A percentile compares a stretch with the other conserved stretches of the same genome.
phyloP scores from a whole-genome alignment of 495 filamentous ascomycete genomes.

The Penicillium verhagenii region DNA sequence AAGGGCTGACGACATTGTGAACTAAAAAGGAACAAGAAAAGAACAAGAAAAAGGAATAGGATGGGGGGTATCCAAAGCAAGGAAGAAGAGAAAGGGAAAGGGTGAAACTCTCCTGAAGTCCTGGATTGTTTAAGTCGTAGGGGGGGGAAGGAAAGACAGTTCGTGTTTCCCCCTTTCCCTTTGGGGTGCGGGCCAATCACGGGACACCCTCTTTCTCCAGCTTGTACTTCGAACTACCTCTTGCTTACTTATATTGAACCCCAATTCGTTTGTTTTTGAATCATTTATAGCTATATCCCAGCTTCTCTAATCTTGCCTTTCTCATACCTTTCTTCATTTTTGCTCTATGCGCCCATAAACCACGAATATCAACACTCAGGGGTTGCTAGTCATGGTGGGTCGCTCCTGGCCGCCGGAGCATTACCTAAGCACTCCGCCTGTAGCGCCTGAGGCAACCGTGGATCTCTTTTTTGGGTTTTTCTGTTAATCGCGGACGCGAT shows the following conservation, averaged over 20 bases:
- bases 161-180: slow-evolving; percentile 35
- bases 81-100: slow-evolving; percentile 17
- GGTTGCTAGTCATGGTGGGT: slow-evolving; percentile 31
- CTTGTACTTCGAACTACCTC: background rate
- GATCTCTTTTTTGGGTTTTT: background rate
- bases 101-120: slow-evolving; percentile 23
- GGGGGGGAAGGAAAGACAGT: slow-evolving; percentile 28
- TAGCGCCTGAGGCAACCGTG: slow-evolving; percentile 18
- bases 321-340: background rate
- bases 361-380: slow-evolving; percentile 22
- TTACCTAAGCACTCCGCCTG: slow-evolving; percentile 19
- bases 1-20: slow-evolving; percentile 60
- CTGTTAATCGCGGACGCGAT: background rate
- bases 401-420: slow-evolving; percentile 29
- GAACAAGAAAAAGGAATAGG: slow-evolving; percentile 15
- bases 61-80: slow-evolving; percentile 13
- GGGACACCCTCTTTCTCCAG: slow-evolving; percentile 17
- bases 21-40: slow-evolving; percentile 23
- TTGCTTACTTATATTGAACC: background rate
- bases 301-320: background rate
- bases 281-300: background rate
- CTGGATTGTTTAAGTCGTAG: slow-evolving; percentile 16
- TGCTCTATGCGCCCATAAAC: background rate
- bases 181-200: slow-evolving; percentile 26
- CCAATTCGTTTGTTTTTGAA: no score